phyloP scores from a whole-genome alignment of 2,329 filamentous ascomycete genomes.

The Colletotrichum zoysiae region DNA sequence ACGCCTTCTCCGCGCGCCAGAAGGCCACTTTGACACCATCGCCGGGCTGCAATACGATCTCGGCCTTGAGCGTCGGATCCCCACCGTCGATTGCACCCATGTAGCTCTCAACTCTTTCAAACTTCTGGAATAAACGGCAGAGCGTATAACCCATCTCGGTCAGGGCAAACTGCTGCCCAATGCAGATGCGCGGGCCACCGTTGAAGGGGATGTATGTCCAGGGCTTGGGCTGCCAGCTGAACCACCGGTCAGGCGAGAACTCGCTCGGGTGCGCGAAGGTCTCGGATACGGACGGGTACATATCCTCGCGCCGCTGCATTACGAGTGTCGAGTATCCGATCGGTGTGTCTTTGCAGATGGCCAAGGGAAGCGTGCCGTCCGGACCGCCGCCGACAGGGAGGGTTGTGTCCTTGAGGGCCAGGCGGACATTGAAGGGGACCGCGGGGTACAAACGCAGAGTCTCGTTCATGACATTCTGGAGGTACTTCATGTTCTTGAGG shows the following conservation, averaged over 20 bases:
- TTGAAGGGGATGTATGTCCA: constrained; percentile 84
- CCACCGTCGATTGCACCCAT: constrained; percentile 69
- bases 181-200: constrained; percentile 79
- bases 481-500: constrained; percentile 89
- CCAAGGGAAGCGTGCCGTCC: constrained; percentile 71
- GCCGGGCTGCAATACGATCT: constrained; percentile 71
- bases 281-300: constrained; percentile 67
- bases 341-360: constrained; percentile 73
- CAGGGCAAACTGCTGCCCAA: constrained; percentile 85
- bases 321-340: constrained; percentile 76
- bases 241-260: constrained; percentile 78
- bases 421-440: constrained; percentile 83
- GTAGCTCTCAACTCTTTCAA: constrained; percentile 70
- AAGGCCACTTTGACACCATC: constrained; percentile 71
- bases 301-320: constrained; percentile 78
- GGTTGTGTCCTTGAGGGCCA: constrained; percentile 78
- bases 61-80: constrained; percentile 65
- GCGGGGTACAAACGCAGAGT: constrained; percentile 81
- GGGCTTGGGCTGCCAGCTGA: constrained; percentile 70
- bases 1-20: constrained; percentile 56
- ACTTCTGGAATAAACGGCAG: constrained; percentile 79
- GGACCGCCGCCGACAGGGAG: constrained; percentile 79
- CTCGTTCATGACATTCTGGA: constrained; percentile 80
- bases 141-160: constrained; percentile 82
- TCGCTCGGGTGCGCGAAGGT: constrained; percentile 59